phyloP scores from a whole-genome alignment of 352 stramenopile genomes.

The Phytophthora lateralis region DNA sequence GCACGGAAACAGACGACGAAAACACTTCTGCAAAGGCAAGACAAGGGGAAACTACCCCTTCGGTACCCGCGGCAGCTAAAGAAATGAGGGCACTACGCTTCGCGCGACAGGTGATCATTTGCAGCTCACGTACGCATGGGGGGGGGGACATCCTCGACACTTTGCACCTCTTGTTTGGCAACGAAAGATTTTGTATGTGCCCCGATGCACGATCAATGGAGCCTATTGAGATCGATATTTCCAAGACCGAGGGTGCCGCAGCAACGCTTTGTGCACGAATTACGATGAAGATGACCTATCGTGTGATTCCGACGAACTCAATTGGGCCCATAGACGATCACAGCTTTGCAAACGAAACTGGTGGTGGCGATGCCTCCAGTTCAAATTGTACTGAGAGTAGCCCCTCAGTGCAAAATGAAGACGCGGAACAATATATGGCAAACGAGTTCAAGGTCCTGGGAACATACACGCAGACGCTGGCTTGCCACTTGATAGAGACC shows the following conservation, averaged over 20 bases:
- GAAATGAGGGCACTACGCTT: conserved; percentile 68
- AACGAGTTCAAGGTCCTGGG: conserved; percentile 37
- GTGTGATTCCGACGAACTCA: conserved; percentile 35
- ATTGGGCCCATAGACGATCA: conserved; percentile 21
- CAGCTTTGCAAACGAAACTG: not conserved
- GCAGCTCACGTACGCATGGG: conserved; percentile 65
- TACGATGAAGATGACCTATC: conserved; percentile 52
- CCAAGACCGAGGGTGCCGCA: not conserved
- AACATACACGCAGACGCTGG: conserved; percentile 38
- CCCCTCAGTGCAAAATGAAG: not conserved
- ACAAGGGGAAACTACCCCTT: not conserved
- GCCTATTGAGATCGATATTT: conserved; percentile 49
- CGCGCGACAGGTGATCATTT: conserved; percentile 58
- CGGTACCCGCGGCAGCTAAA: not conserved
- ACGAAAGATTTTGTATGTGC: conserved; percentile 57
- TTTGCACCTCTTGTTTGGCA: conserved; percentile 56
- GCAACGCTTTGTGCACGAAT: conserved; percentile 32
- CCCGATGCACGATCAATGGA: conserved; percentile 47
- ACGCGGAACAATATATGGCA: conserved; percentile 5
- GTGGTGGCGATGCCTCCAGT: not conserved
- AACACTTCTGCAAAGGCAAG: not conserved
- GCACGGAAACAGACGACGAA: not conserved
- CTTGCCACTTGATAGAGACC: conserved; percentile 24
- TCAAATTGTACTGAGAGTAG: not conserved
- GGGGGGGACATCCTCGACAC: conserved; percentile 74